Conservation (phyloP, 805 yeast species). For the Candida takata region DNA sequence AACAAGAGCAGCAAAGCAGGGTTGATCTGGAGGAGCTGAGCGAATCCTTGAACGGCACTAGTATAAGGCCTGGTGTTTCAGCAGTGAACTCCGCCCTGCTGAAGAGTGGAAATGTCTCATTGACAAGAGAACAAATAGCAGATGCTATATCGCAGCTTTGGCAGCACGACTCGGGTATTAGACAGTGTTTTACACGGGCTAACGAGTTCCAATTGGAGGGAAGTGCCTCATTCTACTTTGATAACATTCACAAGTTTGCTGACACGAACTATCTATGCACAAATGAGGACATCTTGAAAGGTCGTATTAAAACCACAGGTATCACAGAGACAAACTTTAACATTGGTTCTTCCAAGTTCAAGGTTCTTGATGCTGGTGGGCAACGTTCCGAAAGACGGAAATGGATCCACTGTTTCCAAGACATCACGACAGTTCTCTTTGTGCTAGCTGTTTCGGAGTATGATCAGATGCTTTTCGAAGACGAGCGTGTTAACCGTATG, state of each 20-base stretch:
- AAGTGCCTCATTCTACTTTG: slow-evolving; percentile 75
- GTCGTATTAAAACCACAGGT: slow-evolving; percentile 93
- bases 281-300: slow-evolving; percentile 80
- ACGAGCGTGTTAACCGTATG: slow-evolving; percentile 82
- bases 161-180: slow-evolving; percentile 63
- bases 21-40: slow-evolving; percentile 15
- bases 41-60: slow-evolving; percentile 14
- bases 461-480: slow-evolving; percentile 89
- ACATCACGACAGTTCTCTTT: slow-evolving; percentile 79
- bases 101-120: slow-evolving; percentile 8
- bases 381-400: slow-evolving; percentile 86
- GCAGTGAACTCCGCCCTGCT: slow-evolving; percentile 13
- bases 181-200: slow-evolving; percentile 47
- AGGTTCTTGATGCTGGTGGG: slow-evolving; percentile 94
- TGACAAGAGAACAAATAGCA: slow-evolving; percentile 52
- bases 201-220: slow-evolving; percentile 83
- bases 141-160: slow-evolving; percentile 64
- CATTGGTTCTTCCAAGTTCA: slow-evolving; percentile 58
- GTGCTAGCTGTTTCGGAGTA: slow-evolving; percentile 89
- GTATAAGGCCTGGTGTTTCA: slow-evolving; percentile 21
- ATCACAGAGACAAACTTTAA: slow-evolving; percentile 80
- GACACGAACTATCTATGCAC: slow-evolving; percentile 59
- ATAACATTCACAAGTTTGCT: slow-evolving; percentile 59
- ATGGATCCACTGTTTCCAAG: slow-evolving; percentile 94
- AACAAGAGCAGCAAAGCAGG: neutral